These are phyloP conservation scores for Pinus albicaulis DNA, from an alignment of 75 land plant genomes.

Conservation along the genomic window DNA sequence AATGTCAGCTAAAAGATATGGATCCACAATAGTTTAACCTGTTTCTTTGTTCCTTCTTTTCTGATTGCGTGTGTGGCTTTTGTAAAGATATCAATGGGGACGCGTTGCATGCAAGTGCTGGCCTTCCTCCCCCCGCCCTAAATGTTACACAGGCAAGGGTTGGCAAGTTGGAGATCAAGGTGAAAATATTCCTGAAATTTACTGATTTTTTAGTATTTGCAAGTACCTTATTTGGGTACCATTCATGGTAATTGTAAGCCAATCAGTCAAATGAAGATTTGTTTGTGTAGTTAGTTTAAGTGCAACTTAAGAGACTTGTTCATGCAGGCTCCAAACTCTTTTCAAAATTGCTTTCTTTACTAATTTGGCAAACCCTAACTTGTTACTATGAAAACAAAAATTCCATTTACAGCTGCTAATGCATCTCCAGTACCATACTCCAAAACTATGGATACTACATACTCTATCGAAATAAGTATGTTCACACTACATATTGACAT, in stretches of 20 bases:
- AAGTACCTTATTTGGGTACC: background rate
- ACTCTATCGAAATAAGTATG: background rate
- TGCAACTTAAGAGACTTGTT: no score
- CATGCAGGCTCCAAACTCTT: no score
- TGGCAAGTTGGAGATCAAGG: conserved; percentile 89
- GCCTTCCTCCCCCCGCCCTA: conserved; percentile 89
- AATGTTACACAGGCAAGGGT: conserved; percentile 82
- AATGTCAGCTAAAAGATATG: background rate
- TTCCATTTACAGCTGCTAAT: background rate
- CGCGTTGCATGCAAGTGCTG: conserved; percentile 87
- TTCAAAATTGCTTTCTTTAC: no score
- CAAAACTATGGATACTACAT: background rate
- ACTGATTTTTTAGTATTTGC: background rate
- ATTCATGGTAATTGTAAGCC: no score
- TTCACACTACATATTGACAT: no score
- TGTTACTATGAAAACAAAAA: background rate
- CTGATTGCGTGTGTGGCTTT: background rate
- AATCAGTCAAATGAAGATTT: background rate
- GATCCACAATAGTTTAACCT: background rate
- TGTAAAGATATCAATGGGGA: conserved; percentile 92
- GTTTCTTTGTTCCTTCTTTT: background rate
- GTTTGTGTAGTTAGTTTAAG: background rate
- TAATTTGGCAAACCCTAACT: no score
- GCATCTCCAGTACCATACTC: background rate
- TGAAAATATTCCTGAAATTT: conserved; percentile 15